Evolutionary conservation across 441 rosid species (phyloP).

Genomic region (Populus hybrid): DNA sequence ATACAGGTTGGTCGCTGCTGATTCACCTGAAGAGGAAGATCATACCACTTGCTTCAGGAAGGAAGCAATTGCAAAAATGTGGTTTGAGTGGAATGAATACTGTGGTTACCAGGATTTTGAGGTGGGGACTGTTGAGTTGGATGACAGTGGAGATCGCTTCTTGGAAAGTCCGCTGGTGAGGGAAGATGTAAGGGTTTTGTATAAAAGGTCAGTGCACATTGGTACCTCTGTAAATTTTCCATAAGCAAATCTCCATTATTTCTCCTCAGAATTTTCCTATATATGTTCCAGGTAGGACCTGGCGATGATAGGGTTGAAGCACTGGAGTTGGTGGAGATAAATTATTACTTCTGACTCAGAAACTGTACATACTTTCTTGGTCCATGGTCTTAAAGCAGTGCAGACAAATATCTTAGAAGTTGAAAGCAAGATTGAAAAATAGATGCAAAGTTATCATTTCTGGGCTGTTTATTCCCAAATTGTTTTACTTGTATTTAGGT

Average conservation of each 20-base stretch:
- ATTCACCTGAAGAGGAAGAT: conserved; percentile 75
- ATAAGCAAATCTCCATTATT: neutral
- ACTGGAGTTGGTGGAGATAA: neutral
- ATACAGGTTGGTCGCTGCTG: conserved; percentile 67
- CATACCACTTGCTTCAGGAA: conserved; percentile 59
- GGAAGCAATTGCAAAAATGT: conserved; percentile 74
- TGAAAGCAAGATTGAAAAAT: neutral
- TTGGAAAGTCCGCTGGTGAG: conserved; percentile 42
- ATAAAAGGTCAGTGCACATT: conserved; percentile 47
- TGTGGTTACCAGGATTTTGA: conserved; percentile 47
- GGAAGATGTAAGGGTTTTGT: conserved; percentile 47
- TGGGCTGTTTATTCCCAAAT: neutral
- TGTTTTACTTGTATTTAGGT: neutral
- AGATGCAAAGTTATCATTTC: neutral
- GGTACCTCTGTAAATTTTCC: neutral
- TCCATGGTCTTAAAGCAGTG: neutral
- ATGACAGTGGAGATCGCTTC: conserved; percentile 51
- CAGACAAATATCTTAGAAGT: neutral
- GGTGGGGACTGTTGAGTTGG: conserved; percentile 44
- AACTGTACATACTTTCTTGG: neutral
- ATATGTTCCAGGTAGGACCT: conserved; percentile 34
- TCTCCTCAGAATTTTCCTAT: conserved; percentile 1
- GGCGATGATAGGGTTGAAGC: neutral
- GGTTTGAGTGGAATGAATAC: conserved; percentile 90
- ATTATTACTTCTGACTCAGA: neutral